phyloP scores from a whole-genome alignment of 768 basidiomycete species.

The Xanthoconium purpureum region DNA sequence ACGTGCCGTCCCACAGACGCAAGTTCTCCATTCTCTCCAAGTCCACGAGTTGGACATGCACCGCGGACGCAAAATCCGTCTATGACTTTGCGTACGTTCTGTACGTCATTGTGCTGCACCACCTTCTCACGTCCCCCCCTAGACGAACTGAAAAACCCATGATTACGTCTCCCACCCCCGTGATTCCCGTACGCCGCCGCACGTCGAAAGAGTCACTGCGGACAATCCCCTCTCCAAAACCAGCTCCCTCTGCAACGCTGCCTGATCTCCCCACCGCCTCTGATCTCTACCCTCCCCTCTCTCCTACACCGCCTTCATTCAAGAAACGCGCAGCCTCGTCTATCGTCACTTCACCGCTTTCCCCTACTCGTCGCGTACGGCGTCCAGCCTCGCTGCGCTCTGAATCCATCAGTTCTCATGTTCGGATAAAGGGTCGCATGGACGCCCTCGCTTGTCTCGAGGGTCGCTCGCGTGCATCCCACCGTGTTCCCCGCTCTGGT shows the following conservation, averaged over 20 bases:
- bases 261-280: slow-evolving; percentile 40
- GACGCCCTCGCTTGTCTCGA: slow-evolving; percentile 65
- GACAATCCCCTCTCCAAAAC: slow-evolving; percentile 57
- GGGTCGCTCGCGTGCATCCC: slow-evolving; percentile 39
- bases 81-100: slow-evolving; percentile 14
- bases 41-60: slow-evolving; percentile 31
- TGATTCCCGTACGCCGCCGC: slow-evolving; percentile 22
- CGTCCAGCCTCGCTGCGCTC: slow-evolving; percentile 20
- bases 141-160: slow-evolving; percentile 29
- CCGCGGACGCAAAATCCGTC: slow-evolving; percentile 7
- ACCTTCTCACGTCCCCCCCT: not conserved
- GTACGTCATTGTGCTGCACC: not conserved
- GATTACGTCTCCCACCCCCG: slow-evolving; percentile 15
- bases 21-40: slow-evolving; percentile 32
- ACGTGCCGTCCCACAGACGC: slow-evolving; percentile 38
- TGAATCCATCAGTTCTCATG: slow-evolving; percentile 45
- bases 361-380: slow-evolving; percentile 12
- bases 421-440: slow-evolving; percentile 47
- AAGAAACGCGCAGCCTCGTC: slow-evolving; percentile 16
- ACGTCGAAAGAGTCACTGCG: slow-evolving; percentile 43
- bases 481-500: slow-evolving; percentile 18
- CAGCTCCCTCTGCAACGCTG: slow-evolving; percentile 51
- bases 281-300: not conserved
- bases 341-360: slow-evolving; percentile 16
- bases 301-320: not conserved